Conservation (phyloP, 805 yeast genomes). For the Phaffomyces opuntiae region DNA sequence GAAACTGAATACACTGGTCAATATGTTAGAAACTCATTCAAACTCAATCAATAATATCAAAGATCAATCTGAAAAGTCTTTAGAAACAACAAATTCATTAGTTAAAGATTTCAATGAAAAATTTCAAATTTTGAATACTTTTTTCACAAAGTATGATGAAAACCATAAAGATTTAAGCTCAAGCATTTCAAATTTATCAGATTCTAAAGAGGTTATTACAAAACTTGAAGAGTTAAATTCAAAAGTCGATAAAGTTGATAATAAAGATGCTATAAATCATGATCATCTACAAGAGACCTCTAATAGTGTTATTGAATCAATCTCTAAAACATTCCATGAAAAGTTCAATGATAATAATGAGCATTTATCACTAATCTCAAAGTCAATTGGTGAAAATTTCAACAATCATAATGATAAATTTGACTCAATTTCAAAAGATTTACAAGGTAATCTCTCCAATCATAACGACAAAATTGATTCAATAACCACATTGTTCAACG, state of each 20-base stretch:
- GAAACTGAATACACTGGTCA: background rate
- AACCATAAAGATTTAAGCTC: background rate
- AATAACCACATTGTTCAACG: background rate
- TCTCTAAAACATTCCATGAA: background rate
- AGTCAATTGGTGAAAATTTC: background rate
- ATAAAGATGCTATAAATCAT: background rate
- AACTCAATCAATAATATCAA: background rate
- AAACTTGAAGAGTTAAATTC: background rate
- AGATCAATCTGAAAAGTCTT: background rate
- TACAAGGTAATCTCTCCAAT: background rate
- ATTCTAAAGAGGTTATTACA: background rate
- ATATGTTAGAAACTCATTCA: background rate
- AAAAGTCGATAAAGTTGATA: background rate
- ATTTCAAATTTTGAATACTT: background rate
- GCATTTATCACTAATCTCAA: background rate
- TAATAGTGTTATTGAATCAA: background rate
- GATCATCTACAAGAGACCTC: background rate
- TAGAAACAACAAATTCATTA: background rate
- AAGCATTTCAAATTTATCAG: background rate
- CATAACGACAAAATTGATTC: background rate
- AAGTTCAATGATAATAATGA: background rate
- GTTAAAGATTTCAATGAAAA: background rate
- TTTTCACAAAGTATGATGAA: background rate
- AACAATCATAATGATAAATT: background rate
- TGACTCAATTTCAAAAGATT: background rate